A percentile compares a stretch with the other conserved stretches of the same genome.
Evolutionary conservation across 106 monocot genomes (phyloP).

Genomic region (Dioscorea dumetorum): DNA sequence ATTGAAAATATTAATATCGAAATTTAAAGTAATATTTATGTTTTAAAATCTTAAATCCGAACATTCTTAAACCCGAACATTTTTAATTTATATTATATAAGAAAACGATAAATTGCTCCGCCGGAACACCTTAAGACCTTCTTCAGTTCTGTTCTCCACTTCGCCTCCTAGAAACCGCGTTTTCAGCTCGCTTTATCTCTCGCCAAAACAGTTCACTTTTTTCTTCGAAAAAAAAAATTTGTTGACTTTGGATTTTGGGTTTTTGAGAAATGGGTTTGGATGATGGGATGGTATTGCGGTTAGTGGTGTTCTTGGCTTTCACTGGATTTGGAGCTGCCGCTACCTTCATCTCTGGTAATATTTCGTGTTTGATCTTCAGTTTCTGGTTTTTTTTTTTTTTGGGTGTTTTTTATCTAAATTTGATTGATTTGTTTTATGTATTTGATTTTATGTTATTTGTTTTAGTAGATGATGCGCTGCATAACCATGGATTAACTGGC

Average conservation of each 20-base stretch:
- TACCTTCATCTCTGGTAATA: neutral
- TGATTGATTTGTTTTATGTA: neutral
- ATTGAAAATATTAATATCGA: too few relatives aligned
- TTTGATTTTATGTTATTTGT: neutral
- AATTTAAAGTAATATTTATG: too few relatives aligned
- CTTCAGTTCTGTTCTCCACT: too few relatives aligned
- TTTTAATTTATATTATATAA: too few relatives aligned
- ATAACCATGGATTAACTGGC: constrained; percentile 6
- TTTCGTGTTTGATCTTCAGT: neutral
- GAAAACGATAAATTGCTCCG: too few relatives aligned
- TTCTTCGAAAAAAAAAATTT: too few relatives aligned
- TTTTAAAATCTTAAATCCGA: too few relatives aligned
- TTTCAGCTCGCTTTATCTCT: too few relatives aligned
- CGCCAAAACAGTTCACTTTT: too few relatives aligned
- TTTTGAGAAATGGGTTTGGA: neutral
- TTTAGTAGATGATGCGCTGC: constrained; percentile 11
- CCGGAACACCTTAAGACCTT: too few relatives aligned
- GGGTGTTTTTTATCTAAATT: neutral
- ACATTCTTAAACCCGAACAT: too few relatives aligned
- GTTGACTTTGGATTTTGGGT: neutral
- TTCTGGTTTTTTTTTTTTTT: neutral
- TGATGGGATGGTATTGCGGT: neutral
- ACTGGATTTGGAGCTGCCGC: neutral
- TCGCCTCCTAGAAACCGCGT: too few relatives aligned
- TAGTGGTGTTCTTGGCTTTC: neutral